phyloP scores from a whole-genome alignment of 2,329 filamentous ascomycete genomes.

The Penicillium oxalicum region DNA sequence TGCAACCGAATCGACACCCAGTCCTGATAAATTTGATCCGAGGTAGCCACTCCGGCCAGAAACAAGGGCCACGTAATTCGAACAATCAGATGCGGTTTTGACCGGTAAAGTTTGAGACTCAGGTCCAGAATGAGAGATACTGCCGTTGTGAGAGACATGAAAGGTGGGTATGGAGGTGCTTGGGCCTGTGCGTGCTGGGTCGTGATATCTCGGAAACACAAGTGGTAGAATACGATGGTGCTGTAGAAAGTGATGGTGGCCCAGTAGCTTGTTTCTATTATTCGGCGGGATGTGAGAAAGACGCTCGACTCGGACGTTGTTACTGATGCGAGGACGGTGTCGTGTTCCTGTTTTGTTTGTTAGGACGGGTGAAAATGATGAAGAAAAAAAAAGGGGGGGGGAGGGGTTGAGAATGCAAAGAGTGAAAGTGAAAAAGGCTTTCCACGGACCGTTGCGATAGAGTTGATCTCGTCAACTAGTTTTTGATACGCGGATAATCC shows the following conservation, averaged over 20 bases:
- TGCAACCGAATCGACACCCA: constrained; percentile 25
- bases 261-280: constrained; percentile 24
- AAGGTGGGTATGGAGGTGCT: not conserved
- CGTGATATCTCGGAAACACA: constrained; percentile 17
- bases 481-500: constrained; percentile 11
- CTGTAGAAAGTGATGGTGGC: constrained; percentile 21
- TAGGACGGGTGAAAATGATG: too few species aligned
- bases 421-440: too few species aligned
- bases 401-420: not conserved
- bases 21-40: constrained; percentile 22
- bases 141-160: constrained; percentile 14
- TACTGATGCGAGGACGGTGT: constrained; percentile 18
- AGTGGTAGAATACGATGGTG: constrained; percentile 20
- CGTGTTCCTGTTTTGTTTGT: constrained; percentile 15
- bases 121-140: constrained; percentile 20
- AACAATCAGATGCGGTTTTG: constrained; percentile 18
- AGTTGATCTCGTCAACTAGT: constrained; percentile 16
- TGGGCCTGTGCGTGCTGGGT: constrained; percentile 2
- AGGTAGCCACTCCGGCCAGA: constrained; percentile 22
- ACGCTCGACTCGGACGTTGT: constrained; percentile 16
- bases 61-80: constrained; percentile 25
- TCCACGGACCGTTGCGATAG: constrained; percentile 12
- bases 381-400: too few species aligned
- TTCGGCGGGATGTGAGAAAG: constrained; percentile 13
- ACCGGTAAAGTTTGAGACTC: constrained; percentile 20